Base-by-base conservation (phyloP, 2,329 filamentous ascomycete genomes). In the Rosellinia necatrix region DNA sequence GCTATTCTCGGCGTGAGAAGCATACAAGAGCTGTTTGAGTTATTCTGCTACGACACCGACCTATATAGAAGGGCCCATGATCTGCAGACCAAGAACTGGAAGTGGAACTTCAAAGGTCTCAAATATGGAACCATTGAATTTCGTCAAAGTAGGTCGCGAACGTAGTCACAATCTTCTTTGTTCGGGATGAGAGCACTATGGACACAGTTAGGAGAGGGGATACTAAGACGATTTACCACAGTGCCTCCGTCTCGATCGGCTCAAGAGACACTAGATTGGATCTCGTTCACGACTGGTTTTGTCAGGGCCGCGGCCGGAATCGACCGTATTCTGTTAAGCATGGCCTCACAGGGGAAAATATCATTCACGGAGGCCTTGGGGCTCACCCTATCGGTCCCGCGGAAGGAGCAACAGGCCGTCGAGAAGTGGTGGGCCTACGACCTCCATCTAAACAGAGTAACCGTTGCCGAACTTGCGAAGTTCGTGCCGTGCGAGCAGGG, bases 91-190 rank as follows among this genome's bases (percentile, higher is more conserved):
- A 60, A 49, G 29, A 35, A 42, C 25, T 61, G 24, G 25, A 59
- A 59, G 38, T 61, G 44, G 59, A 59, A 53, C 29, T 53, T 59
- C 32, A 40, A 38, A 32, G 59, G 59, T 2, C 41, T 59, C 19
- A 10, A 34, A 8, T 49, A 41, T 8, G 30, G 5, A 3, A 59
- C 59, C 13, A 59, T 61, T 17, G 56, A 61, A 17, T 56, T 61
- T 22, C 56, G 59, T 12, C 59, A 61, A 4, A 53, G 56, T 58
- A 38, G 53, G 49, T 57, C 17, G 4, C 27, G 6, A 29, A 29
- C 27, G 12, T 29, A 29, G 27, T 6, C 12, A 29, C 27, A 29
- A 29, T 6, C 12, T 29, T 32, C 30, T 8, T 41, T 13, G 37
- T 4, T 38, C 21, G n/a, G n/a, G 35, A 32, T 13, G n/a, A 12